Evolutionary conservation across 2,329 filamentous ascomycete species (phyloP).

Genomic region (Nigrospora sphaerica): DNA sequence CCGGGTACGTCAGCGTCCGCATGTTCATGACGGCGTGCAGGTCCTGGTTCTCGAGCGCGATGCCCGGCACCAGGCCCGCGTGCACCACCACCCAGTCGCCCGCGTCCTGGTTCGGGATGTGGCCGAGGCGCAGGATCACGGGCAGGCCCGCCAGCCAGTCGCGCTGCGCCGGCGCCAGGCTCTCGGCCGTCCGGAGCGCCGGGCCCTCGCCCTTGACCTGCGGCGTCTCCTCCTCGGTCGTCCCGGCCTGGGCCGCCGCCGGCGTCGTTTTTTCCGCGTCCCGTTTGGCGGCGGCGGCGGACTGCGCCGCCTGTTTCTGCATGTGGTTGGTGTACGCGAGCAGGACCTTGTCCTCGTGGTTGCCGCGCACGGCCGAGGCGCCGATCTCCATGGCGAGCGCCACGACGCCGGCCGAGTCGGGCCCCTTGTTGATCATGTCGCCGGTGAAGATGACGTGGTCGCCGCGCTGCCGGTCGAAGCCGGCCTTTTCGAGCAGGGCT

Average conservation of each 20-base stretch:
- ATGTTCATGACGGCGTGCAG: slow-evolving; percentile 87
- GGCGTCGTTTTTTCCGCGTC: slow-evolving; percentile 5
- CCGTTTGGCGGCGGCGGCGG: slow-evolving; percentile 5
- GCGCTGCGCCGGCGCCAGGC: slow-evolving; percentile 49
- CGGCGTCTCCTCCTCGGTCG: slow-evolving; percentile 13
- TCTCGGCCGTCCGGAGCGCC: slow-evolving; percentile 50
- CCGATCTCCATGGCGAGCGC: slow-evolving; percentile 64
- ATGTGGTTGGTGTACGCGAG: slow-evolving; percentile 44
- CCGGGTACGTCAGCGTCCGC: slow-evolving; percentile 63
- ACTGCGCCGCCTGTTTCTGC: slow-evolving; percentile 5
- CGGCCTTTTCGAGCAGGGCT: slow-evolving; percentile 58
- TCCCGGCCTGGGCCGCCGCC: slow-evolving; percentile 13
- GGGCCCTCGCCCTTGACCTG: slow-evolving; percentile 26
- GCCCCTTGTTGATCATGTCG: slow-evolving; percentile 80
- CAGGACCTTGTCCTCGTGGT: slow-evolving; percentile 87
- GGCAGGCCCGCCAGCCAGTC: slow-evolving; percentile 65
- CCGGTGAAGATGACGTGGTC: slow-evolving; percentile 75
- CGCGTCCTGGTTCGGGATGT: slow-evolving; percentile 36
- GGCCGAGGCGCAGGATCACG: slow-evolving; percentile 69
- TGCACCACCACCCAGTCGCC: slow-evolving; percentile 72
- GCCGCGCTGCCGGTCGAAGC: slow-evolving; percentile 46
- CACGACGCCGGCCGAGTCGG: slow-evolving; percentile 73
- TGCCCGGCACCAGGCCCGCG: slow-evolving; percentile 73
- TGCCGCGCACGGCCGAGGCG: slow-evolving; percentile 81
- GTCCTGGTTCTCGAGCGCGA: slow-evolving; percentile 63